Evolutionary conservation across 306 rosid genomes (phyloP).

Genomic region (Fragaria nilgerrensis): DNA sequence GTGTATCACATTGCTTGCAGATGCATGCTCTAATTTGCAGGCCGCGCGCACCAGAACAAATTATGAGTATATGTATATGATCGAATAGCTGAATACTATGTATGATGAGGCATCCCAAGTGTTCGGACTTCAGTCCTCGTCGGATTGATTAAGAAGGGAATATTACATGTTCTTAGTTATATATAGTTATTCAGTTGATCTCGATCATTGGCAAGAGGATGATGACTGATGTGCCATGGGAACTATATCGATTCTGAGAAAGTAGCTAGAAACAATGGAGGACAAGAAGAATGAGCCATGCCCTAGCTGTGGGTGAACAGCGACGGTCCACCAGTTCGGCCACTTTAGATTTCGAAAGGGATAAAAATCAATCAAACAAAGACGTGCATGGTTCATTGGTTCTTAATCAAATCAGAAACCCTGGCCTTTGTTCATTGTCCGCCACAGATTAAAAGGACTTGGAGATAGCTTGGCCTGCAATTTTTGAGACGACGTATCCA

Average conservation of each 20-base stretch:
- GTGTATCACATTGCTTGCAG: not conserved
- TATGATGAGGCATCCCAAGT: not conserved
- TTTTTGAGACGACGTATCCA: not conserved
- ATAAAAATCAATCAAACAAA: not conserved
- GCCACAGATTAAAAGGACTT: not conserved
- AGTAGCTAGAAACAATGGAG: not conserved
- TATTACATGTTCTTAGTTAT: not conserved
- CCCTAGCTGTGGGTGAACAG: not conserved
- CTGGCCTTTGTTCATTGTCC: not conserved
- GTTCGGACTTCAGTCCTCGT: not conserved
- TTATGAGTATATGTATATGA: no score
- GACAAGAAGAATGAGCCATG: not conserved
- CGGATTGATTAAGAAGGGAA: not conserved
- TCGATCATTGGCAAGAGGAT: not conserved
- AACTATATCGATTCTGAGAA: not conserved
- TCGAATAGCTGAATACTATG: not conserved
- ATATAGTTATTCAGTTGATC: not conserved
- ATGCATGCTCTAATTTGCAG: not conserved
- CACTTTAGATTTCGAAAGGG: not conserved
- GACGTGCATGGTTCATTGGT: not conserved
- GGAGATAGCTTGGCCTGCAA: not conserved
- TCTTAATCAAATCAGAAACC: not conserved
- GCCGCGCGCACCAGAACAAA: not conserved
- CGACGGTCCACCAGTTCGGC: not conserved
- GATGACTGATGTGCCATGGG: not conserved